Percentiles rank a stretch among this genome's conserved stretches.
These are phyloP conservation scores for Scytalidium lignicola DNA, from an alignment of 2,329 filamentous ascomycete genomes.

Conservation along the genomic window DNA sequence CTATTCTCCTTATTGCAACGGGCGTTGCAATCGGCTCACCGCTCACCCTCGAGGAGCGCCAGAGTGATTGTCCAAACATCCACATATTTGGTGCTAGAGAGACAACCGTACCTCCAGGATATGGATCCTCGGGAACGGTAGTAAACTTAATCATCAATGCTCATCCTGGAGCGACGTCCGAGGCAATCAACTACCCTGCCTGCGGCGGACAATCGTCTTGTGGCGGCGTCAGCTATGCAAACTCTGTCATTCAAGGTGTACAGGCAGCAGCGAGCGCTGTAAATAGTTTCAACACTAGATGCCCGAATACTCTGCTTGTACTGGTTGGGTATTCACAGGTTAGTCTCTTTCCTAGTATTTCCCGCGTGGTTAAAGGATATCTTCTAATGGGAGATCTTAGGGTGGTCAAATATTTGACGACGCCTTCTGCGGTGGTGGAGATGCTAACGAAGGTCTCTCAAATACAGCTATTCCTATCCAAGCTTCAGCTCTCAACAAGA, in stretches of 20 bases:
- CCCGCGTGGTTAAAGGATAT: neutral
- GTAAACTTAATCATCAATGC: slow-evolving; percentile 44
- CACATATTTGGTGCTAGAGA: slow-evolving; percentile 48
- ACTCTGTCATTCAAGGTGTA: slow-evolving; percentile 53
- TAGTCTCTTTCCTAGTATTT: slow-evolving; percentile 6
- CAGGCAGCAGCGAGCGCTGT: slow-evolving; percentile 54
- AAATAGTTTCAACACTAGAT: slow-evolving; percentile 50
- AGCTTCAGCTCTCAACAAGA: slow-evolving; percentile 43
- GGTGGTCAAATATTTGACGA: slow-evolving; percentile 60
- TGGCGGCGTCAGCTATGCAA: slow-evolving; percentile 54
- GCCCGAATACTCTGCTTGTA: slow-evolving; percentile 52
- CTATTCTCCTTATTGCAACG: slow-evolving; percentile 2
- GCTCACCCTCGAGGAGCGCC: neutral
- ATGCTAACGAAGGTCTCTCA: slow-evolving; percentile 38
- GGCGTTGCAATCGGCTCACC: slow-evolving; percentile 1
- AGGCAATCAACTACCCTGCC: slow-evolving; percentile 55
- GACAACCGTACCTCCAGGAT: slow-evolving; percentile 43
- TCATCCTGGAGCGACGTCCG: slow-evolving; percentile 46
- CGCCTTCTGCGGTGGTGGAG: slow-evolving; percentile 53
- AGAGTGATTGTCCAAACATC: slow-evolving; percentile 35
- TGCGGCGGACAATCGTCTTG: slow-evolving; percentile 56
- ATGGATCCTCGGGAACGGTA: slow-evolving; percentile 44
- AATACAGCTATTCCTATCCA: slow-evolving; percentile 39
- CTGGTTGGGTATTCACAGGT: slow-evolving; percentile 60
- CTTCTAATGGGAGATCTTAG: slow-evolving; percentile 24